Evolutionary conservation across 768 basidiomycete genomes (phyloP), one percentile per base, ranked within the genome.

Genomic region (Cantharellus anzutake): DNA sequence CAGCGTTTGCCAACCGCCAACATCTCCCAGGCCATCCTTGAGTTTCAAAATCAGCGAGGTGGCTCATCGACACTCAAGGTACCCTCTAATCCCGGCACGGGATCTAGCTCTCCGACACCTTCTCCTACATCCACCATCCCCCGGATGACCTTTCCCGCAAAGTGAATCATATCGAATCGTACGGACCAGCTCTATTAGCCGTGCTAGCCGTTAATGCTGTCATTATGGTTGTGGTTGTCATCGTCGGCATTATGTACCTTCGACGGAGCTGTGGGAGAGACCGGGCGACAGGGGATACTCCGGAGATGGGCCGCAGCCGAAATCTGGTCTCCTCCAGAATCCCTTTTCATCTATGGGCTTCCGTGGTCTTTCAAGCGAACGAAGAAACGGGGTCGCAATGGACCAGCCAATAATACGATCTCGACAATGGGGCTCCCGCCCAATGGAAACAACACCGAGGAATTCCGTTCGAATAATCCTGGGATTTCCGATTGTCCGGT

Each of bases 11-110:
- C 84, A 11, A 69, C 84, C 62, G 63, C 63, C 4, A 75, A 87
- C 66, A 81, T 87, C 20, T 72, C 80, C 65, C 67, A 79, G 58
- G 87, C 84, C 29, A 86, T 85, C 14, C 66, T 71, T 52, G 83
- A 85, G 59, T 91, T 90, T 71, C 80, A 82, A 66, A 64, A 73
- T 35, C 67, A 69, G 52, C 83, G 88, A 38, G 87, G 87, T 50
- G 82, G 83, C 60, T 72, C 71, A 16, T 73, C 84, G 5, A 73
- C 73, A 55, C 76, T 73, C 52, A 55, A 37, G 11, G 52, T 55
- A 14, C 52, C 52, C 7, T 7, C 52, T 37, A 55, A 55, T 55
- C 7, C 11, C 5, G 52, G 52, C 35, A 5, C 11, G 11, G 52
- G 52, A 14, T 7, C 7, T 20, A 20, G 7, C 11, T 48, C 44